phyloP scores from a whole-genome alignment of 257 asterid genomes.

The Rauvolfia tetraphylla region DNA sequence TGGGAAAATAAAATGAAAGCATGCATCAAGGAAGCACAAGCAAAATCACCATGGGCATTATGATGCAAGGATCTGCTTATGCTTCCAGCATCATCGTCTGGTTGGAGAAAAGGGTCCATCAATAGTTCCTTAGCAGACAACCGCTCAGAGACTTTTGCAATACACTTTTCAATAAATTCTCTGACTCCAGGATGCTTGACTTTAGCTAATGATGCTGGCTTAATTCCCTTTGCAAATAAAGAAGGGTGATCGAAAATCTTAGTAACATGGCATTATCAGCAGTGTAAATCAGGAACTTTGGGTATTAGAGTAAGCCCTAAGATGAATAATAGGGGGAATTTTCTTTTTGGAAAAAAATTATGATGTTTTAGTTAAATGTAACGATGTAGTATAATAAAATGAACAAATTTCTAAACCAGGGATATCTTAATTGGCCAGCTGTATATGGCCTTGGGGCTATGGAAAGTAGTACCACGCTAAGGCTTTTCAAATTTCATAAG shows the following conservation, averaged over 20 bases:
- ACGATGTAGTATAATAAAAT: too few relatives aligned
- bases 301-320: too few relatives aligned
- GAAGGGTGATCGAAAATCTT: neutral
- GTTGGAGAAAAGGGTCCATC: conserved; percentile 76
- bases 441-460: too few relatives aligned
- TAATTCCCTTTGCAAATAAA: conserved; percentile 60
- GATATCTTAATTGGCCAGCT: too few relatives aligned
- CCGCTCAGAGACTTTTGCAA: conserved; percentile 68
- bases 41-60: conserved; percentile 26
- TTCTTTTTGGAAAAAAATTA: too few relatives aligned
- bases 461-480: too few relatives aligned
- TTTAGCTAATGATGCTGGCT: conserved; percentile 87
- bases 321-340: too few relatives aligned
- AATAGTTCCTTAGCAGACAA: conserved; percentile 81
- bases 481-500: too few relatives aligned
- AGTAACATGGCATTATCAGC: neutral
- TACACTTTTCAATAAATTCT: conserved; percentile 81
- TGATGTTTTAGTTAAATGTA: too few relatives aligned
- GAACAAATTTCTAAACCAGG: too few relatives aligned
- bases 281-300: too few relatives aligned
- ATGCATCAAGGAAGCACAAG: conserved; percentile 5
- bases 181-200: conserved; percentile 78
- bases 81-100: conserved; percentile 59
- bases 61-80: conserved; percentile 36
- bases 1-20: conserved; percentile 2